Percentiles rank a stretch among this genome's conserved stretches.
phyloP scores from a whole-genome alignment of 768 basidiomycete species.

The Ephemerocybe angulata region DNA sequence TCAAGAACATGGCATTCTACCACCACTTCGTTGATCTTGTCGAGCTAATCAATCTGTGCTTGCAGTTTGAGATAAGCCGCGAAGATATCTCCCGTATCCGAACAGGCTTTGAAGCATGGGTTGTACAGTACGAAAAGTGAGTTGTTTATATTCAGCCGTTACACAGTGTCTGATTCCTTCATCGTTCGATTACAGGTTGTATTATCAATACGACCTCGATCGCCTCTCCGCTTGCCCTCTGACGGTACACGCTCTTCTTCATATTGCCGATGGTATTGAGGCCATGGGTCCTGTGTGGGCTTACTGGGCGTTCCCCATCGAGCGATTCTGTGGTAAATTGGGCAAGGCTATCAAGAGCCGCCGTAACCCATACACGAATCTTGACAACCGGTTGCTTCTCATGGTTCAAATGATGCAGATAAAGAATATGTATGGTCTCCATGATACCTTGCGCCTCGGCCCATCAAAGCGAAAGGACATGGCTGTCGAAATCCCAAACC shows the following conservation, averaged over 20 bases:
- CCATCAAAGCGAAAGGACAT: background rate
- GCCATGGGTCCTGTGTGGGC: background rate
- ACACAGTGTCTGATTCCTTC: too few species aligned
- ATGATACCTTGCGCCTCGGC: background rate
- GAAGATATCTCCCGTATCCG: conserved; percentile 2
- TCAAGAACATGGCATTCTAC: conserved; percentile 25
- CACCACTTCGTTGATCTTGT: conserved; percentile 32
- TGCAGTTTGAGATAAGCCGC: conserved; percentile 18
- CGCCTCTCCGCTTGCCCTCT: background rate
- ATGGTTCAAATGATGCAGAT: background rate
- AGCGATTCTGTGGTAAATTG: background rate
- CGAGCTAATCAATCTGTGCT: conserved; percentile 23
- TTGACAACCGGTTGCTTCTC: background rate
- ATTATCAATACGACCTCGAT: background rate
- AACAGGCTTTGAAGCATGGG: background rate
- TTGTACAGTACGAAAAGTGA: background rate
- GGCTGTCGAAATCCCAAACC: background rate
- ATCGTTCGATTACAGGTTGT: background rate
- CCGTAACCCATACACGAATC: background rate
- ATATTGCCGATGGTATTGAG: too few species aligned
- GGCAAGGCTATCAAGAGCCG: background rate
- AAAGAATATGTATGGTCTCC: background rate
- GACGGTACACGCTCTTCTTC: too few species aligned
- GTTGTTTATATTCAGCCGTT: too few species aligned
- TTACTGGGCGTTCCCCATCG: too few species aligned